Conservation (phyloP, 441 rosid species). For the Erodium trifolium region DNA sequence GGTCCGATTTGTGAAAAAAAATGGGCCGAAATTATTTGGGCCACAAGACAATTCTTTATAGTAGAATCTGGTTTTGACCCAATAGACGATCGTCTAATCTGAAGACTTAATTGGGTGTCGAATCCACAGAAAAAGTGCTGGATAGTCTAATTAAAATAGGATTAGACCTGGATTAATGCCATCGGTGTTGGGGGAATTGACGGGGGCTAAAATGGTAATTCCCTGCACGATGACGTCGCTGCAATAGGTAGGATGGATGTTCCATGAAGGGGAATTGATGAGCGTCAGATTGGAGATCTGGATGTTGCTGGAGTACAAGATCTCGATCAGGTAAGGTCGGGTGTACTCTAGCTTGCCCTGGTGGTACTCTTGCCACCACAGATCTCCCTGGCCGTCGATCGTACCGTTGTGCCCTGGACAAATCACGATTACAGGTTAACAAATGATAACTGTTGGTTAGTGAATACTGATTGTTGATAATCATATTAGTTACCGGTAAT, state of each 20-base stretch:
- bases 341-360: slow-evolving; percentile 55
- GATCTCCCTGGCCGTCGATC: slow-evolving; percentile 58
- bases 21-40: too few species aligned
- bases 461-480: too few species aligned
- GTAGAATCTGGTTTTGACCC: too few species aligned
- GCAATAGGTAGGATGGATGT: slow-evolving; percentile 45
- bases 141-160: too few species aligned
- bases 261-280: slow-evolving; percentile 62
- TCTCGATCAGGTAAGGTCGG: slow-evolving; percentile 54
- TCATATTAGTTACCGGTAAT: slow-evolving; percentile 37
- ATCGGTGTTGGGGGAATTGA: slow-evolving; percentile 61
- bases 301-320: slow-evolving; percentile 42
- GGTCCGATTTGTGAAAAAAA: too few species aligned
- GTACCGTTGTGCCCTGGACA: slow-evolving; percentile 51
- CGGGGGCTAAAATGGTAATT: slow-evolving; percentile 53
- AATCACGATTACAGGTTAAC: neutral
- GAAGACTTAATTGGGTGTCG: too few species aligned
- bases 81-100: too few species aligned
- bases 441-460: too few species aligned
- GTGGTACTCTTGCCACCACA: slow-evolving; percentile 69
- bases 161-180: slow-evolving; percentile 49
- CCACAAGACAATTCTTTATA: too few species aligned
- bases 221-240: slow-evolving; percentile 51
- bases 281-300: slow-evolving; percentile 61
- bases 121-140: too few species aligned